Percentiles rank a stretch among this genome's conserved stretches.
Conservation (phyloP, 2,329 filamentous ascomycete genomes). For the Ophiostoma populinum region DNA sequence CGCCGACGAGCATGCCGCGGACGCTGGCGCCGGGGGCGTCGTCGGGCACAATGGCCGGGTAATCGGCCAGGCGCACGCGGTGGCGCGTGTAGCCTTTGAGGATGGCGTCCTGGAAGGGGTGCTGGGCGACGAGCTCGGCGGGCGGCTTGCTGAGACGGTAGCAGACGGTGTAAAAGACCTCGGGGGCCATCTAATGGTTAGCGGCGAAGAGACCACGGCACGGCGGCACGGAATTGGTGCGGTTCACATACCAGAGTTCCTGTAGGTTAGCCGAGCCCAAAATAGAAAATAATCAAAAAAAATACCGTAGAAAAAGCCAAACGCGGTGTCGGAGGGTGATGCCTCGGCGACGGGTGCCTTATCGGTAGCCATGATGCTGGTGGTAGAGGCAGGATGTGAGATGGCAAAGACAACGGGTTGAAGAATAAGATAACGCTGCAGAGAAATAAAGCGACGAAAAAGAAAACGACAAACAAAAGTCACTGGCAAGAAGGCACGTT, state of each 20-base stretch:
- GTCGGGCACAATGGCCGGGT: conserved; percentile 54
- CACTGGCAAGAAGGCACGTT: too few species aligned
- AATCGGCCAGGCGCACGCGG: conserved; percentile 54
- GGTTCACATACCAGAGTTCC: conserved; percentile 22
- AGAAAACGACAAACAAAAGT: too few species aligned
- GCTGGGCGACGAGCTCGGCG: conserved; percentile 34
- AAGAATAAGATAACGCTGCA: too few species aligned
- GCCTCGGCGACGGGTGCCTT: conserved; percentile 6
- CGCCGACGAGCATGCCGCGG: conserved; percentile 56
- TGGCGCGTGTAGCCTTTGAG: conserved; percentile 54
- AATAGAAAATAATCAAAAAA: not conserved
- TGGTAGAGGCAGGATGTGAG: too few species aligned
- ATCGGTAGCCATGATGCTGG: conserved; percentile 1
- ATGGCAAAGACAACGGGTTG: too few species aligned
- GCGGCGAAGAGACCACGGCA: too few species aligned
- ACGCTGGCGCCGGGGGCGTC: conserved; percentile 41
- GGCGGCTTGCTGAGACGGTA: conserved; percentile 39
- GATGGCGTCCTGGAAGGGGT: conserved; percentile 55
- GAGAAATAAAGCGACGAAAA: too few species aligned
- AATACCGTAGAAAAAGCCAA: conserved; percentile 41
- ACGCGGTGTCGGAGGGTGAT: conserved; percentile 2
- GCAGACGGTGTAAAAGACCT: conserved; percentile 73
- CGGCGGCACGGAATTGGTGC: too few species aligned
- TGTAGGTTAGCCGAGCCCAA: conserved; percentile 10
- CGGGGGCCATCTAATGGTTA: conserved; percentile 50